Evolutionary conservation across 139 green algal genomes (phyloP).

Genomic region (Chlorella vulgaris): DNA sequence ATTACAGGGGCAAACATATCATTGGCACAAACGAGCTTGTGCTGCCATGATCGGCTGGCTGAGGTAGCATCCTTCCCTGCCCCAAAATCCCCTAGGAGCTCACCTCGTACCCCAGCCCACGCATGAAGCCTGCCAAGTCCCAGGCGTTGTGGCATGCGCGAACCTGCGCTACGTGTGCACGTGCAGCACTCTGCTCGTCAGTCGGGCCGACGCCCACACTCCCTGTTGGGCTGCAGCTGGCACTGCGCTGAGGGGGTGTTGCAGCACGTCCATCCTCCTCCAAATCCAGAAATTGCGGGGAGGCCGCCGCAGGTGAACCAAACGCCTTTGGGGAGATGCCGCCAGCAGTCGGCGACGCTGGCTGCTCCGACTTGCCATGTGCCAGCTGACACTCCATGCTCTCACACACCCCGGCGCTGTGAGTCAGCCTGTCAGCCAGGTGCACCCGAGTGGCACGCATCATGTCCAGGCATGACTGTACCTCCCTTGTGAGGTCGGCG

Average conservation of each 20-base stretch:
- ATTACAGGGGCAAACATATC: no score
- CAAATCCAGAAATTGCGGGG: not conserved
- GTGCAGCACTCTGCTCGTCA: not conserved
- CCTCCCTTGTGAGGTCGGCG: slow-evolving; percentile 14
- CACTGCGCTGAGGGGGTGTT: no score
- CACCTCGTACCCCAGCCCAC: slow-evolving; percentile 19
- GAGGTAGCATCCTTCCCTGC: not conserved
- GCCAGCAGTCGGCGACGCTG: not conserved
- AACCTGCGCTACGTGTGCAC: slow-evolving; percentile 2
- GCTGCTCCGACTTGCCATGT: not conserved
- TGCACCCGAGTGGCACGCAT: slow-evolving; percentile 22
- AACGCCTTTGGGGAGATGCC: not conserved
- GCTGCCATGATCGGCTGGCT: no score
- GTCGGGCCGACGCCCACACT: not conserved
- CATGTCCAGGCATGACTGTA: slow-evolving; percentile 27
- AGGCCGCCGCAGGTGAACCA: not conserved
- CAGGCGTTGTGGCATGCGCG: slow-evolving; percentile 2
- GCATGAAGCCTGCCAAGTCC: slow-evolving; percentile 29
- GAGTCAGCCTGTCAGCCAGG: slow-evolving; percentile 42
- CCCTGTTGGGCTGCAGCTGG: not conserved
- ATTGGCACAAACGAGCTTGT: not conserved
- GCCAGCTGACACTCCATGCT: slow-evolving; percentile 11
- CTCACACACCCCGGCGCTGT: slow-evolving; percentile 57
- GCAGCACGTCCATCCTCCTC: no score
- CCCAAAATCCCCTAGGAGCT: not conserved